These are phyloP conservation scores for Fraxinus greggii DNA, from an alignment of 305 asterid species.

Conservation along the genomic window DNA sequence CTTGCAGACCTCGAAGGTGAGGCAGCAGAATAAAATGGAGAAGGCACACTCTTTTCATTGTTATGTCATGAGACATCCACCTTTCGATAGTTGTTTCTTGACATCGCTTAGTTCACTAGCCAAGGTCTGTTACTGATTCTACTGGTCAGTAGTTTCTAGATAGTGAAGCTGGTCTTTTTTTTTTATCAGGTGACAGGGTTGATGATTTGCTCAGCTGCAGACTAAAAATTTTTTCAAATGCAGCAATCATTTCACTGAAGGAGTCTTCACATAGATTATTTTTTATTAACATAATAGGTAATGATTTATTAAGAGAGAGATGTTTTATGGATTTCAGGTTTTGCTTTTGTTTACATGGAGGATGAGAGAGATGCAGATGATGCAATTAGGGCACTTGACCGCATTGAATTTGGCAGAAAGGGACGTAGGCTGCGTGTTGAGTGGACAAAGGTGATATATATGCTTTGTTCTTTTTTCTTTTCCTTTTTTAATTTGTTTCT, in stretches of 20 bases:
- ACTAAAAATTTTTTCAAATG: slow-evolving; percentile 8
- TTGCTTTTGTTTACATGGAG: slow-evolving; percentile 78
- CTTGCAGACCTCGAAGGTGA: slow-evolving; percentile 57
- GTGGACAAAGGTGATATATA: slow-evolving; percentile 66
- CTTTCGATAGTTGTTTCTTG: slow-evolving; percentile 50
- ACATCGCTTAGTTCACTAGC: slow-evolving; percentile 53
- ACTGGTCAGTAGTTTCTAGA: slow-evolving; percentile 42
- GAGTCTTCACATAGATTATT: slow-evolving; percentile 16
- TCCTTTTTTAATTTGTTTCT: not conserved
- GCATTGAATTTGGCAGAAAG: slow-evolving; percentile 73
- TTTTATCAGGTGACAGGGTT: slow-evolving; percentile 31
- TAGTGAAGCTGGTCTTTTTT: slow-evolving; percentile 36
- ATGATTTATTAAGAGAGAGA: not conserved
- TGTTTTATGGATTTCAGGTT: slow-evolving; percentile 39
- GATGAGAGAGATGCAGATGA: slow-evolving; percentile 85
- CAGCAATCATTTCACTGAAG: slow-evolving; percentile 13
- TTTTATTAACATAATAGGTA: not conserved
- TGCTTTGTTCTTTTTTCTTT: not conserved
- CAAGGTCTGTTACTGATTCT: slow-evolving; percentile 66
- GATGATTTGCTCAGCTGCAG: slow-evolving; percentile 27
- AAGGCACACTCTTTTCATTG: slow-evolving; percentile 47
- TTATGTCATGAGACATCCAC: slow-evolving; percentile 57
- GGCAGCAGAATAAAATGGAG: slow-evolving; percentile 54
- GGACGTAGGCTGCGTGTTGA: slow-evolving; percentile 81
- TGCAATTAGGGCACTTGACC: slow-evolving; percentile 73